These are phyloP conservation scores for Gypsophila paniculata DNA, from an alignment of 179 eudicot species.

Conservation along the genomic window DNA sequence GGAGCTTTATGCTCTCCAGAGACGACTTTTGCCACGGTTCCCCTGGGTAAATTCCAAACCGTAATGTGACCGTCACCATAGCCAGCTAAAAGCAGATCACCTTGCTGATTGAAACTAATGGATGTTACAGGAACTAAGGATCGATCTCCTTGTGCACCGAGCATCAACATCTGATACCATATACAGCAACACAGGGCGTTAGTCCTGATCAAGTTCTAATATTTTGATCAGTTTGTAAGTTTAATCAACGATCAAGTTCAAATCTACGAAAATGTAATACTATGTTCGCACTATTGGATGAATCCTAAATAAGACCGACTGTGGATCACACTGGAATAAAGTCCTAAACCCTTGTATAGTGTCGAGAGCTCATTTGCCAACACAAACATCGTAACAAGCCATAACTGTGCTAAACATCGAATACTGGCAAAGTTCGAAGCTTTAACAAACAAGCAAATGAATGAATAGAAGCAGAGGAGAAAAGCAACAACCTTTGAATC, in stretches of 20 bases:
- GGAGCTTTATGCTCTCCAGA: conserved; percentile 75
- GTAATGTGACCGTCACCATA: conserved; percentile 73
- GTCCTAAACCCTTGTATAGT: not conserved
- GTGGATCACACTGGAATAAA: not conserved
- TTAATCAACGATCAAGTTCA: too few relatives aligned
- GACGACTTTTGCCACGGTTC: conserved; percentile 54
- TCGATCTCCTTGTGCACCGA: conserved; percentile 75
- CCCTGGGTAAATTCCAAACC: conserved; percentile 78
- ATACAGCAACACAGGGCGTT: conserved; percentile 14
- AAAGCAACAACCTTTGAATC: conserved; percentile 62
- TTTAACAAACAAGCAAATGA: conserved; percentile 1
- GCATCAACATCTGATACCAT: conserved; percentile 56
- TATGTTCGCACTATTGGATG: not conserved
- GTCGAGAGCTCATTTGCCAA: not conserved
- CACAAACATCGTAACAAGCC: not conserved
- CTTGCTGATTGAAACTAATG: conserved; percentile 83
- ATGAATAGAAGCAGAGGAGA: conserved; percentile 1
- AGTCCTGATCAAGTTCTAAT: conserved; percentile 2
- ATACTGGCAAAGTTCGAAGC: not conserved
- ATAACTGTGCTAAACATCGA: not conserved
- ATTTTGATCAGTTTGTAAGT: too few relatives aligned
- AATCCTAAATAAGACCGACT: not conserved
- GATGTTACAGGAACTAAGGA: conserved; percentile 74
- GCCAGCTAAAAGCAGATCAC: conserved; percentile 88
- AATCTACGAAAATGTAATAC: too few relatives aligned